Evolutionary conservation across 495 filamentous ascomycete species (phyloP).

Genomic region (Corynascus novoguineensis): DNA sequence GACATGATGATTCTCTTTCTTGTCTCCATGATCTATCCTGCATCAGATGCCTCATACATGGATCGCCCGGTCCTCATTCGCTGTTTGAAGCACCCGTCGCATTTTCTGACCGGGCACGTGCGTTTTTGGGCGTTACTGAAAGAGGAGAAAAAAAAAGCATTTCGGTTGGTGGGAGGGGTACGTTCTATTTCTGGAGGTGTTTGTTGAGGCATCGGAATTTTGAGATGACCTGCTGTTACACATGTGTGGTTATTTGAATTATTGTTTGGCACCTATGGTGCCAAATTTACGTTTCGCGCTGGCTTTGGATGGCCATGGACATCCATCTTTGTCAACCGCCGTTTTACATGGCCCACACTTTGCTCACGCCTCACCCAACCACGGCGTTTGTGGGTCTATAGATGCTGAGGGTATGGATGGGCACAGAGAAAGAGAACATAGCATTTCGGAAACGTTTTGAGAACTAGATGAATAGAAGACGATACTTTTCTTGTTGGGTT

Average conservation of each 20-base stretch:
- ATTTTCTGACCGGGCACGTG: not conserved
- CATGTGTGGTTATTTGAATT: constrained; percentile 5
- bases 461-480: not conserved
- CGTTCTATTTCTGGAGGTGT: not conserved
- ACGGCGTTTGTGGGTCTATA: not conserved
- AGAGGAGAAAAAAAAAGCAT: not conserved
- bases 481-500: not conserved
- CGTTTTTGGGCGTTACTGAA: not conserved
- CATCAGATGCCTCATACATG: not conserved
- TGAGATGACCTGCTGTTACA: not conserved
- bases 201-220: not conserved
- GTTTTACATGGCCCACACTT: not conserved
- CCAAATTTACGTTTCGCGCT: not conserved
- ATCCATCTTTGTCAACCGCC: not conserved
- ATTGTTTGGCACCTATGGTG: not conserved
- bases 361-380: not conserved
- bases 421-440: not conserved
- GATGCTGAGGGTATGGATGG: not conserved
- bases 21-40: constrained; percentile 12
- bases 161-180: not conserved
- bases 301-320: not conserved
- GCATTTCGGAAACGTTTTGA: not conserved
- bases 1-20: constrained; percentile 19
- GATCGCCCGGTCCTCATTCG: not conserved
- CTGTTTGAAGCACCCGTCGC: not conserved